Base-by-base conservation (phyloP, 73 alveolate species). In the Tetrahymena elliotti region DNA sequence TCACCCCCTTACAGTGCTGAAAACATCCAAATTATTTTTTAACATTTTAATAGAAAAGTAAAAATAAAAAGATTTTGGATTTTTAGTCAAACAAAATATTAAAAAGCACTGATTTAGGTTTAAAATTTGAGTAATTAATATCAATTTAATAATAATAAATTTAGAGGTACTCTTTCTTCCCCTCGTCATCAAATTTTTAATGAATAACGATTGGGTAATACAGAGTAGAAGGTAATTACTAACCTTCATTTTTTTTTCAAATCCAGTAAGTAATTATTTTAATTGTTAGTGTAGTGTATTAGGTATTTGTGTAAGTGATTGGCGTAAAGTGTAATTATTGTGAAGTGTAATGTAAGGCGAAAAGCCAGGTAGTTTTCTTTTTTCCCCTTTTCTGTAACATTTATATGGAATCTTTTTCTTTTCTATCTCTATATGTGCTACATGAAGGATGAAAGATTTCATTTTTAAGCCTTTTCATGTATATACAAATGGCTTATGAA, bases 301-400 rank as follows among this genome's bases (percentile, higher is more conserved):
- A 68, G 88, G 88, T 68, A 68, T 68, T 68, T 68, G 88, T 68
- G 88, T 68, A 68, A 68, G 3, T 68, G 88, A 31, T 68, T 68
- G 88, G 88, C 88, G 88, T 68, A 68, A 68, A 68, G 88, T 68
- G 88, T 68, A 68, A 68, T 68, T 68, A 68, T 68, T 68, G 88
- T 68, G n/a, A 68, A 27, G 88, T 68, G 88, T 68, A 68, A 68
- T 68, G 88, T 68, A 68, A 15, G 88, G 38, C 36, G 16, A 68
- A 1, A 4, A 31, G 88, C 88, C 88, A n/a, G 88, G 88, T 68
- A 68, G 88, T 68, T 68, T 68, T 31, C 88, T 68, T 36, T 68
- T 68, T 68, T 68, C 38, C 84, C 88, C 88, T 54, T 9, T 10
- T 18, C 88, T 31, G 36, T 68, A 36, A 27, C 34, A 68, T 7